phyloP scores from a whole-genome alignment of 148 eudicot species.

The Simmondsia chinensis region DNA sequence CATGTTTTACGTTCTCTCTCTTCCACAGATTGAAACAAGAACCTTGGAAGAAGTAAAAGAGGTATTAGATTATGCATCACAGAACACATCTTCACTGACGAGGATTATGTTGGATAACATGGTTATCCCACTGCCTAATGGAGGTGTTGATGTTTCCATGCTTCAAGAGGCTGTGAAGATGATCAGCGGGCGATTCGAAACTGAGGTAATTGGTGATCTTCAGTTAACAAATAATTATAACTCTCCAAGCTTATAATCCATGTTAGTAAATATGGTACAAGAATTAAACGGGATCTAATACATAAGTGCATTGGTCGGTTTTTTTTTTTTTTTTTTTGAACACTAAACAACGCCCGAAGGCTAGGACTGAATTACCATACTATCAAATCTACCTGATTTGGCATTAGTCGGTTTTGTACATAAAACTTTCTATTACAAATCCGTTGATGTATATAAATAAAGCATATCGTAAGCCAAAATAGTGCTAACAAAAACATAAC shows the following conservation, averaged over 20 bases:
- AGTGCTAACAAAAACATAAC: too few species aligned
- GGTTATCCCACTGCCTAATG: conserved; percentile 65
- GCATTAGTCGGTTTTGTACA: too few species aligned
- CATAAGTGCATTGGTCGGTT: too few species aligned
- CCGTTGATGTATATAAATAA: too few species aligned
- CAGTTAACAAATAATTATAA: not conserved
- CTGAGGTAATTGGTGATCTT: conserved; percentile 49
- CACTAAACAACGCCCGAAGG: too few species aligned
- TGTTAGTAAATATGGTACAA: too few species aligned
- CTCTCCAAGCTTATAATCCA: too few species aligned
- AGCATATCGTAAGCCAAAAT: too few species aligned
- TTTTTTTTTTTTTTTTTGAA: too few species aligned
- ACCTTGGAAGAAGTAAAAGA: conserved; percentile 78
- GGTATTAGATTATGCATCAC: conserved; percentile 71
- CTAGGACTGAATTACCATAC: too few species aligned
- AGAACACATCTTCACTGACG: conserved; percentile 50
- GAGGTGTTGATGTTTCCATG: conserved; percentile 89
- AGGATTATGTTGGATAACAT: conserved; percentile 97
- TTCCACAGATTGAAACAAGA: conserved; percentile 75
- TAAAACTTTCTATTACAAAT: too few species aligned
- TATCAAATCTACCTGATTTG: too few species aligned
- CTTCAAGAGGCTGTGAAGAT: conserved; percentile 73
- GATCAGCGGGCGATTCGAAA: conserved; percentile 67
- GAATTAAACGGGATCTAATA: not conserved
- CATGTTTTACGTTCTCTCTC: not conserved